Evolutionary conservation across 192 early-diverging fungal species (phyloP).

Genomic region (Linnemannia zychae): DNA sequence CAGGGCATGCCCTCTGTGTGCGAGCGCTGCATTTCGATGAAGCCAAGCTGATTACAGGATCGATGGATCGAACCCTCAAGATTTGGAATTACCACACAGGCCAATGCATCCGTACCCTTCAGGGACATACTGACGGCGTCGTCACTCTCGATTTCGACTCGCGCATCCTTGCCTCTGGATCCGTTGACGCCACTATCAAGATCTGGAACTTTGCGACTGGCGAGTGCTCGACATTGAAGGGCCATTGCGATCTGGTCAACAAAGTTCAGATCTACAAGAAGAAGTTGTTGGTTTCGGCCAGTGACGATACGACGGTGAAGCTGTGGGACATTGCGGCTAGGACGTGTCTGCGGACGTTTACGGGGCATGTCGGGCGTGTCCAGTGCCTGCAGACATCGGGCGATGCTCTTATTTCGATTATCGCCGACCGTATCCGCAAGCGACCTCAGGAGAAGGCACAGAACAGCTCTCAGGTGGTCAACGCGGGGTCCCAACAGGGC

Average conservation of each 20-base stretch:
- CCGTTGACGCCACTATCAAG: conserved; percentile 85
- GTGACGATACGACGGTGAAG: conserved; percentile 89
- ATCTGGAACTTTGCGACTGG: conserved; percentile 87
- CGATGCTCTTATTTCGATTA: conserved; percentile 51
- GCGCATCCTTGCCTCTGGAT: conserved; percentile 86
- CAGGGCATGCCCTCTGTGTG: conserved; percentile 90
- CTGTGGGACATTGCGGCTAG: conserved; percentile 87
- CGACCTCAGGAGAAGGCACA: conserved; percentile 8
- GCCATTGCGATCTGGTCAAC: conserved; percentile 95
- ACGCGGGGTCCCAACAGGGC: conserved; percentile 9
- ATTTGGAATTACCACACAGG: conserved; percentile 96
- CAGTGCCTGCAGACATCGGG: conserved; percentile 65
- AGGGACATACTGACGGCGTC: conserved; percentile 84
- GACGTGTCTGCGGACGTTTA: conserved; percentile 74
- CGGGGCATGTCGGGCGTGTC: conserved; percentile 83
- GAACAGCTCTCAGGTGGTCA: not conserved
- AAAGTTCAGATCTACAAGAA: conserved; percentile 83
- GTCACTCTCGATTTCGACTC: conserved; percentile 86
- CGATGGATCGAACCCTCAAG: conserved; percentile 91
- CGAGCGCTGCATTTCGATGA: conserved; percentile 96
- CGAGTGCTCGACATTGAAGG: conserved; percentile 78
- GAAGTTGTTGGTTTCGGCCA: conserved; percentile 81
- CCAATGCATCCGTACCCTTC: conserved; percentile 86
- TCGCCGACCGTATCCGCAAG: conserved; percentile 36
- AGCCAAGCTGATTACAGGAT: conserved; percentile 91